Conservation (phyloP, 1,284 basidiomycete genomes). For the Bjerkandera adusta region DNA sequence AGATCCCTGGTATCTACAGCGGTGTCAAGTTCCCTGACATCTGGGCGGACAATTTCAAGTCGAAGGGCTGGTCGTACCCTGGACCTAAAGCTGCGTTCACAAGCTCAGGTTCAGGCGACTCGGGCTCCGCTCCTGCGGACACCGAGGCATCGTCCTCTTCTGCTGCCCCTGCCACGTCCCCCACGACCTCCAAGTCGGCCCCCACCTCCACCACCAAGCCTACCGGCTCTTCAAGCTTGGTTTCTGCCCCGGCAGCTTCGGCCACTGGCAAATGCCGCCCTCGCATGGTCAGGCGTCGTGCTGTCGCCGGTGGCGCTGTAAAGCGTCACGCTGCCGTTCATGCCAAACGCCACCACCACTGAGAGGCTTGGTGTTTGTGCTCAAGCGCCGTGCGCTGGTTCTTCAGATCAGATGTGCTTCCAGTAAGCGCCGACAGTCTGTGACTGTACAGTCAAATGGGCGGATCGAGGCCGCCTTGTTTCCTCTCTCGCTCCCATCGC, state of each 20-base stretch:
- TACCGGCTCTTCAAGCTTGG: slow-evolving; percentile 6
- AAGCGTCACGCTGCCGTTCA: slow-evolving; percentile 23
- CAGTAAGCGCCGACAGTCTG: slow-evolving; percentile 25
- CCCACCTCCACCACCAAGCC: slow-evolving; percentile 3
- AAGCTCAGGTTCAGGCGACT: slow-evolving; percentile 13
- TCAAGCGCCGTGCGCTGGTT: slow-evolving; percentile 1
- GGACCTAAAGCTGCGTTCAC: slow-evolving; percentile 26
- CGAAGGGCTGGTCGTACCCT: slow-evolving; percentile 26
- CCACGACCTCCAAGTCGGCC: slow-evolving; percentile 10
- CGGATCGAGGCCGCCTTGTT: slow-evolving; percentile 19
- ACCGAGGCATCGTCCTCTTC: slow-evolving; percentile 13
- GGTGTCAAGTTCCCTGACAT: slow-evolving; percentile 28
- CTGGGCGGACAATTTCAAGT: slow-evolving; percentile 26
- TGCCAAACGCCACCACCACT: slow-evolving; percentile 24
- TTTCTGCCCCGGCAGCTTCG: slow-evolving; percentile 18
- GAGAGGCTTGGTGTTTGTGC: slow-evolving; percentile 17
- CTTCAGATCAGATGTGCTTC: slow-evolving; percentile 28
- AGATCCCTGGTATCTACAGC: slow-evolving; percentile 28
- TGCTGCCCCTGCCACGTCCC: slow-evolving; percentile 6
- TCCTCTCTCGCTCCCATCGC: not conserved
- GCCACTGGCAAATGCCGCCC: slow-evolving; percentile 22
- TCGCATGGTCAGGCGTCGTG: slow-evolving; percentile 1
- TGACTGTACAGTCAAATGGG: too few relatives aligned
- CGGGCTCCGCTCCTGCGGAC: slow-evolving; percentile 9
- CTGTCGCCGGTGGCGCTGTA: not conserved